Percentiles rank a stretch among this genome's conserved stretches.
Evolutionary conservation across 2,329 filamentous ascomycete genomes (phyloP).

Genomic region (Pseudogymnoascus sp.): DNA sequence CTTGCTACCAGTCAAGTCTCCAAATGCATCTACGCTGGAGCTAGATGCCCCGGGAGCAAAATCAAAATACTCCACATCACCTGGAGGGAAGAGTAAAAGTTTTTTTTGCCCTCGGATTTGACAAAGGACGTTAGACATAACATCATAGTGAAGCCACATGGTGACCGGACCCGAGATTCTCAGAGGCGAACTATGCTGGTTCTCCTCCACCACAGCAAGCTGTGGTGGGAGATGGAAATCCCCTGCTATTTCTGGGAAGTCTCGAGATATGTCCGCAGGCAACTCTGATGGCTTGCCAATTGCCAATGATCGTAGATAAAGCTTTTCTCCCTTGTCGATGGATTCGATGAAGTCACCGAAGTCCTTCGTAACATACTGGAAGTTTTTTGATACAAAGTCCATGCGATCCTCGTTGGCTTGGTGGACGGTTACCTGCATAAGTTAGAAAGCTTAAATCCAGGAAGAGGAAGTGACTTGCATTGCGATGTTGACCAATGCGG

Average conservation of each 20-base stretch:
- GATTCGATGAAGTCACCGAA: slow-evolving; percentile 60
- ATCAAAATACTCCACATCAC: slow-evolving; percentile 59
- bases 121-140: slow-evolving; percentile 80
- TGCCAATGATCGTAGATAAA: slow-evolving; percentile 76
- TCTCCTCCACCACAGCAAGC: slow-evolving; percentile 49
- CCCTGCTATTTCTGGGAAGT: slow-evolving; percentile 60
- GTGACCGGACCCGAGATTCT: slow-evolving; percentile 71
- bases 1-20: slow-evolving; percentile 33
- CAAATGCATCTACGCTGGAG: slow-evolving; percentile 67
- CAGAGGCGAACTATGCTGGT: slow-evolving; percentile 68
- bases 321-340: slow-evolving; percentile 47
- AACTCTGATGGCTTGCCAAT: slow-evolving; percentile 56
- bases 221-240: slow-evolving; percentile 64
- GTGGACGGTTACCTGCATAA: slow-evolving; percentile 60
- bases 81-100: slow-evolving; percentile 69
- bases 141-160: slow-evolving; percentile 90
- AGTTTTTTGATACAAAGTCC: slow-evolving; percentile 80
- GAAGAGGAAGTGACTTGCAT: slow-evolving; percentile 36
- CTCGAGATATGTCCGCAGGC: slow-evolving; percentile 59
- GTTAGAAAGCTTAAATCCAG: slow-evolving; percentile 12
- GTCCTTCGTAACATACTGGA: slow-evolving; percentile 59
- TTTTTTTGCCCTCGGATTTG: slow-evolving; percentile 68
- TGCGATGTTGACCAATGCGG: slow-evolving; percentile 50
- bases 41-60: slow-evolving; percentile 73
- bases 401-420: slow-evolving; percentile 57